Evolutionary conservation across 805 yeast genomes (phyloP), one percentile per base, ranked within the genome.

Genomic region (Yarrowia deformans): DNA sequence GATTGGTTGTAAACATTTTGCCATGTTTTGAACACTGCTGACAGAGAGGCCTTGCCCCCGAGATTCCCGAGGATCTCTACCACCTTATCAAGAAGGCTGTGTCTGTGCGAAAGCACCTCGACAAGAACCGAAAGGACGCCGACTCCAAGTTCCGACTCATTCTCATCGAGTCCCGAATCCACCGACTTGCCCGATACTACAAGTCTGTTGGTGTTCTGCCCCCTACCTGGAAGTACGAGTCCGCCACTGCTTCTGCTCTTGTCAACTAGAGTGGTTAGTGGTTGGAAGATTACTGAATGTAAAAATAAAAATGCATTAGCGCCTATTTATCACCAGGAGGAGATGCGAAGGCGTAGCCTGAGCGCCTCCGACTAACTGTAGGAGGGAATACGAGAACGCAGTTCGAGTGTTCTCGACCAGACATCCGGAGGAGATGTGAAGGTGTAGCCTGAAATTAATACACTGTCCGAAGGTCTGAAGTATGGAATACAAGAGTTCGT

Each of bases 211-310:
- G 97, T 81, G 98, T 95, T 80, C 90, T 95, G 82, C 99, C 99
- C 80, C 98, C 99, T 83, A 93, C 90, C 95, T 95, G 99, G 99
- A 95, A 95, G 88, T 95, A 91, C 97, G 99, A 95, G 88, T 94
- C 99, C 78, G 97, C 99, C 82, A 95, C 99, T 82, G 99, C 99
- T 82, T 95, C 99, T 80, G 97, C 99, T 84, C 89, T 95, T 85
- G 99, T 95, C 81, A 94, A 94, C 91, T 95, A 93, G 85, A 73
- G 69, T 46, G 58, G 23, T 10, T 56, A 37, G 64, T 56, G 40
- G 40, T n/a, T n/a, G 19, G n/a, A 34, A 7, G 37, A 34, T 34
- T 34, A 29, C 19, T 29, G 16, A 52, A 48, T 56, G 54, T 70
- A 66, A 66, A 69, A 64, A 69, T 63, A 16, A 63, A 61, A 63